Evolutionary conservation across 148 eudicot species (phyloP), one percentile per base, ranked within the genome.

Genomic region (Cornus kousa): DNA sequence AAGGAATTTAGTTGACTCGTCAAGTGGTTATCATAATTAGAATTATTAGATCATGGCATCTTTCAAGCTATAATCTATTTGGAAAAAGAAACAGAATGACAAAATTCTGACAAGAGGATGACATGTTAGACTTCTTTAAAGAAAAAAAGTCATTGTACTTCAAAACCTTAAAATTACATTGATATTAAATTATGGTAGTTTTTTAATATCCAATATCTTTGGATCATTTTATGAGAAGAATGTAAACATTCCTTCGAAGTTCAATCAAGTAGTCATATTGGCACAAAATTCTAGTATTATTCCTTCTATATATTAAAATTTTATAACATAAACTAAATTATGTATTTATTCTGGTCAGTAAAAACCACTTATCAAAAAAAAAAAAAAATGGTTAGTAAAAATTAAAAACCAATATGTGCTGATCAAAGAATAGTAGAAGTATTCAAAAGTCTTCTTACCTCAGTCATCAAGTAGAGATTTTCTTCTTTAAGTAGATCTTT

Each of bases 401-500:
- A 28, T 28, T 62, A 19, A 6, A 62, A 17, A 62, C 66, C 7
- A 62, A 62, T 17, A 67, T 77, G 50, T 20, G 46, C n/a, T 67
- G 50, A 32, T 9, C 7, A 43, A 67, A 69, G 2, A 35, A 74
- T 66, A 57, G 14, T 17, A 17, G 69, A 55, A 23, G 4, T 43
- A n/a, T 33, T 9, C 7, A 16, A 62, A 59, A 48, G 16, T 74
- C 67, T 8, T 67, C 79, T 60, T 80, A 96, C 99, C 97, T 96
- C 99, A 11, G 98, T 94, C 65, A 83, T 84, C 85, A 96, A 82
- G 88, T 92, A 94, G 32, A 96, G 81, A 75, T 94, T 96, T 82
- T 96, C 98, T 85, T 93, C 99, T 67, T 86, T 82, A 50, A 96
- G 89, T 67, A 86, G 78, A 67, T 92, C 93, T 82, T 91, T 83